phyloP scores from a whole-genome alignment of 306 rosid species.

The Echinosophora koreensis region DNA sequence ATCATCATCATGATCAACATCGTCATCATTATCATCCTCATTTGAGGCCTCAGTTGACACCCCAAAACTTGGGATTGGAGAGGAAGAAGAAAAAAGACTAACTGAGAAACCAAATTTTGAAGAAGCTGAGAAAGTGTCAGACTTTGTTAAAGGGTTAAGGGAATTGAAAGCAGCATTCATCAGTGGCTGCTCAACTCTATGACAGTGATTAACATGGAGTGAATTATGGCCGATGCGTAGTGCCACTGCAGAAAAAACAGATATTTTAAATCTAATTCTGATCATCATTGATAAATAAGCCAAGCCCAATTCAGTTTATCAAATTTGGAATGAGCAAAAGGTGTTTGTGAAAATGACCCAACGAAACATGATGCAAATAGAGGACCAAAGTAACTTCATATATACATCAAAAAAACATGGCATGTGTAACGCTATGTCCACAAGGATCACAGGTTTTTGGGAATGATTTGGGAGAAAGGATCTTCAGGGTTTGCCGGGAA shows the following conservation, averaged over 20 bases:
- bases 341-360: conserved; percentile 51
- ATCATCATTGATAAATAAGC: conserved; percentile 48
- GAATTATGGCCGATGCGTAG: conserved; percentile 35
- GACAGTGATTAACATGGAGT: conserved; percentile 15
- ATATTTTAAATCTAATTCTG: conserved; percentile 48
- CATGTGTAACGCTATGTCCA: neutral
- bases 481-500: conserved; percentile 15
- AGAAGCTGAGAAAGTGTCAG: conserved; percentile 27
- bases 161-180: conserved; percentile 38
- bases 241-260: conserved; percentile 46
- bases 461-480: conserved; percentile 20
- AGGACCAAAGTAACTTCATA: neutral
- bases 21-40: neutral
- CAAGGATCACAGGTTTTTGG: conserved; percentile 3
- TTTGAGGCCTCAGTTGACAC: conserved; percentile 30
- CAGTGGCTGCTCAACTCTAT: conserved; percentile 37
- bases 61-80: conserved; percentile 40
- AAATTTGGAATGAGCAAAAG: conserved; percentile 29
- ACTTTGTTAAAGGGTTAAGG: conserved; percentile 32
- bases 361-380: conserved; percentile 15
- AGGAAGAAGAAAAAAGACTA: conserved; percentile 43
- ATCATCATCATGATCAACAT: conserved; percentile 1
- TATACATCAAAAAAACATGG: neutral
- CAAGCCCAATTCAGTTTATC: conserved; percentile 15
- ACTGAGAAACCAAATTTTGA: conserved; percentile 32